phyloP scores from a whole-genome alignment of 441 rosid genomes.

The Erodium chrysanthum region DNA sequence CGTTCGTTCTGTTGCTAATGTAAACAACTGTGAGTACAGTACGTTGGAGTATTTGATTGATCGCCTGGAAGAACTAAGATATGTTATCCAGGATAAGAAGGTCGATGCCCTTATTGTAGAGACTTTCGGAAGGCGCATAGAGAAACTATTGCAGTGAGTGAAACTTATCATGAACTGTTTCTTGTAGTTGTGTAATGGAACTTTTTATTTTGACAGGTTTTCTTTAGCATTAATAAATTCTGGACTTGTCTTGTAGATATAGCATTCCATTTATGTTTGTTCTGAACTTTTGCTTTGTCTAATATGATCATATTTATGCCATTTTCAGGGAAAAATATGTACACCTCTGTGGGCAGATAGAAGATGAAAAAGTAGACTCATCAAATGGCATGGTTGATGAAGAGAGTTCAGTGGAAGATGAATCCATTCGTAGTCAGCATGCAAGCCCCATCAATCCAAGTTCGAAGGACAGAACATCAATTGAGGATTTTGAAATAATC shows the following conservation, averaged over 20 bases:
- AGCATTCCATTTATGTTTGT: not conserved
- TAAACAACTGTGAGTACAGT: slow-evolving; percentile 54
- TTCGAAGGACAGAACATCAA: slow-evolving; percentile 81
- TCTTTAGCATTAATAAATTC: slow-evolving; percentile 5
- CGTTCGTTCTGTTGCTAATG: slow-evolving; percentile 66
- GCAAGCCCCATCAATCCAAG: slow-evolving; percentile 77
- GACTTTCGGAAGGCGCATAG: slow-evolving; percentile 95
- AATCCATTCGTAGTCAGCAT: slow-evolving; percentile 52
- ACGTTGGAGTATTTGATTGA: slow-evolving; percentile 70
- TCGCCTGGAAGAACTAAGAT: slow-evolving; percentile 73
- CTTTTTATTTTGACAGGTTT: slow-evolving; percentile 11
- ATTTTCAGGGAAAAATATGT: slow-evolving; percentile 73
- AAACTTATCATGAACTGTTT: slow-evolving; percentile 6
- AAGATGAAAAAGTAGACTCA: slow-evolving; percentile 67
- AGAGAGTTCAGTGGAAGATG: slow-evolving; percentile 79
- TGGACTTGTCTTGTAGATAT: not conserved
- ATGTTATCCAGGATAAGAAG: slow-evolving; percentile 83
- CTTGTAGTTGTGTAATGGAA: not conserved
- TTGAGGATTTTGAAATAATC: slow-evolving; percentile 95
- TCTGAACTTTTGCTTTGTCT: slow-evolving; percentile 11
- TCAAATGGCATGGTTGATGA: slow-evolving; percentile 59
- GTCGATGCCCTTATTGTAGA: slow-evolving; percentile 94
- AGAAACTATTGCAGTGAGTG: slow-evolving; percentile 82
- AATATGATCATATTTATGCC: slow-evolving; percentile 6
- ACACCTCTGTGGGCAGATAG: slow-evolving; percentile 67